phyloP scores from a whole-genome alignment of 2,329 filamentous ascomycete genomes.

The Sordariomycetes sp. region DNA sequence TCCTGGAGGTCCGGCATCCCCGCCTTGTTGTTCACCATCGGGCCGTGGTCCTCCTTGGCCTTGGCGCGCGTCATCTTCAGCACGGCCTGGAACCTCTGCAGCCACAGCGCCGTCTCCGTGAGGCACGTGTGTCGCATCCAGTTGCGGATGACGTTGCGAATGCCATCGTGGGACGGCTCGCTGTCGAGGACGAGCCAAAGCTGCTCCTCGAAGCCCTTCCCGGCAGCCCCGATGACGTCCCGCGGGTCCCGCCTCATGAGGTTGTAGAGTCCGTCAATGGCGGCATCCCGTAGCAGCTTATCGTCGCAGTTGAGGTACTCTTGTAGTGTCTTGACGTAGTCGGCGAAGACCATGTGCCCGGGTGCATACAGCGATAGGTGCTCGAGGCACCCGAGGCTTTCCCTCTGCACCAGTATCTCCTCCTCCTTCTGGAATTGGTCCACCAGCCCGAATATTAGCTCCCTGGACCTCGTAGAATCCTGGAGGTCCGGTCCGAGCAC shows the following conservation, averaged over 20 bases:
- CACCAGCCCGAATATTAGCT: conserved; percentile 80
- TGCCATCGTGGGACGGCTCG: conserved; percentile 59
- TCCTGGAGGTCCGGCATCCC: conserved; percentile 71
- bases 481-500: conserved; percentile 92
- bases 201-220: conserved; percentile 73
- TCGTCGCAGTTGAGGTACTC: conserved; percentile 59
- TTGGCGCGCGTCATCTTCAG: conserved; percentile 76
- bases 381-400: conserved; percentile 73
- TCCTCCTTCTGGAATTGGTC: conserved; percentile 69
- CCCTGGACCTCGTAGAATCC: conserved; percentile 80
- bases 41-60: conserved; percentile 32
- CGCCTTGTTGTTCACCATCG: conserved; percentile 23
- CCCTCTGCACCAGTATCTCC: conserved; percentile 55
- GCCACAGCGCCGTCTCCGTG: conserved; percentile 69
- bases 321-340: conserved; percentile 76
- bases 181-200: conserved; percentile 83
- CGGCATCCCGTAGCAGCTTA: conserved; percentile 59
- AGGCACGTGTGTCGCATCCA: conserved; percentile 89
- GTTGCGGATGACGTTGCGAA: conserved; percentile 79
- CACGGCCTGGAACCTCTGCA: conserved; percentile 76
- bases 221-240: conserved; percentile 65
- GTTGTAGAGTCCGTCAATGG: conserved; percentile 81
- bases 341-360: conserved; percentile 68
- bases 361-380: conserved; percentile 88
- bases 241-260: conserved; percentile 87